A percentile compares a stretch with the other conserved stretches of the same genome.
These are phyloP conservation scores for Neospermospora avenae DNA, from an alignment of 2,329 filamentous ascomycete species.

Conservation along the genomic window DNA sequence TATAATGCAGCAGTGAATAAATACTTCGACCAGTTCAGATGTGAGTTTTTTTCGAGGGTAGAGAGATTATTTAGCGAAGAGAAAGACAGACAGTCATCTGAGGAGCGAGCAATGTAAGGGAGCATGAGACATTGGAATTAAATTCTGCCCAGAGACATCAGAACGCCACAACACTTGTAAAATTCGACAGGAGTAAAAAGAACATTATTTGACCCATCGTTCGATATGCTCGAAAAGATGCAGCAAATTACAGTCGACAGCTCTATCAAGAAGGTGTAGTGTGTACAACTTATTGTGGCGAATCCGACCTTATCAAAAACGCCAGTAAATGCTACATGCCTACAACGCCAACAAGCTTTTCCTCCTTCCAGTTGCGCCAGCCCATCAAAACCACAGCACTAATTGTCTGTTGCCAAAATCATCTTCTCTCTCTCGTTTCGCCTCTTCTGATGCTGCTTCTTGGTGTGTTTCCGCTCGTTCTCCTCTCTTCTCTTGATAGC, in stretches of 20 bases:
- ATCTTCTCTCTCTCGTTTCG: slow-evolving; percentile 89
- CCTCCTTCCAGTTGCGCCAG: slow-evolving; percentile 2
- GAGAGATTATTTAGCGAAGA: not conserved
- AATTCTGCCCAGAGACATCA: not conserved
- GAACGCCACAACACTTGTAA: not conserved
- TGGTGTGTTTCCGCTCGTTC: slow-evolving; percentile 88
- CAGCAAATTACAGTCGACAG: too few species aligned
- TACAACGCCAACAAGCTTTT: slow-evolving; percentile 8
- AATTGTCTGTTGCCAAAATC: slow-evolving; percentile 57
- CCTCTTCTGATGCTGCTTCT: slow-evolving; percentile 73
- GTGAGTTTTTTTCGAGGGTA: too few species aligned
- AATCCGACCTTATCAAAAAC: not conserved
- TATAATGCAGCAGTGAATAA: too few species aligned
- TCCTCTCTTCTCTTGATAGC: slow-evolving; percentile 88
- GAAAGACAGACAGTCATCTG: not conserved
- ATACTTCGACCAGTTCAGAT: not conserved
- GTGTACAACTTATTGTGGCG: too few species aligned
- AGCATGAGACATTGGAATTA: not conserved
- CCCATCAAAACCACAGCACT: slow-evolving; percentile 11
- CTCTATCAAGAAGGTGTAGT: not conserved
- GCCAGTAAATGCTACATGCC: slow-evolving; percentile 14
- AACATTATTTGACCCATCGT: not conserved
- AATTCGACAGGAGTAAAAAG: not conserved
- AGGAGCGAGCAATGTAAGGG: not conserved
- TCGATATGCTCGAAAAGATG: too few species aligned